These are phyloP conservation scores for Falciphora oryzae DNA, from an alignment of 2,329 filamentous ascomycete genomes.

Conservation along the genomic window DNA sequence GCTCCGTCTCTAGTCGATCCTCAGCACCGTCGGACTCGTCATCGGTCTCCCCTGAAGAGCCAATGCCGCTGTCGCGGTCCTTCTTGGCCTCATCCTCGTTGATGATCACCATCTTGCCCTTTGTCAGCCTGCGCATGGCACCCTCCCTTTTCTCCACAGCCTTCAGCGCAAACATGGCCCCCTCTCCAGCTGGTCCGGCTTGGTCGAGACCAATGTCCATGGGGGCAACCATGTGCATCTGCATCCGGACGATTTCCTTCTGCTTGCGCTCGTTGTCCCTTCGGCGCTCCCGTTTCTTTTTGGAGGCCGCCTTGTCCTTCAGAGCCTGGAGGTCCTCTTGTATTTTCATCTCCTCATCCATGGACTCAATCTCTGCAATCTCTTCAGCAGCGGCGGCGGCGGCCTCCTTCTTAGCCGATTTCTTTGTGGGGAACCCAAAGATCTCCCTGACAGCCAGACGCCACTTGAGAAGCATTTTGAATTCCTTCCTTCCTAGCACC, in stretches of 20 bases:
- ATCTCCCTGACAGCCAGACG: conserved; percentile 82
- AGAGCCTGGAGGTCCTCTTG: conserved; percentile 81
- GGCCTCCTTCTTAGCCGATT: conserved; percentile 42
- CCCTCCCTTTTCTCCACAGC: conserved; percentile 66
- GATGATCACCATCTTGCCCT: conserved; percentile 71
- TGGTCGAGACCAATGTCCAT: conserved; percentile 96
- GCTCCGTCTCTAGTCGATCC: conserved; percentile 74
- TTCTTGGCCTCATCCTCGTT: conserved; percentile 50
- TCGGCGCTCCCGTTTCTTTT: conserved; percentile 77
- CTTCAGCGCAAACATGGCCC: conserved; percentile 82
- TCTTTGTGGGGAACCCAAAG: conserved; percentile 80
- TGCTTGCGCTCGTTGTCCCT: conserved; percentile 92
- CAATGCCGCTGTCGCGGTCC: conserved; percentile 54
- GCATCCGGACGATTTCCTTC: conserved; percentile 91
- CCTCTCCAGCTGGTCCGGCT: conserved; percentile 68
- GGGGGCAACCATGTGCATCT: conserved; percentile 93
- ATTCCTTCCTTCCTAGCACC: conserved; percentile 88
- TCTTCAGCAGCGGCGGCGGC: conserved; percentile 51
- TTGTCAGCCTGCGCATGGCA: conserved; percentile 62
- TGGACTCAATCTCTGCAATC: conserved; percentile 74
- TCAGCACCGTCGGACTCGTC: conserved; percentile 70
- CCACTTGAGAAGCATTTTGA: conserved; percentile 86
- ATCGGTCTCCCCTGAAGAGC: conserved; percentile 49
- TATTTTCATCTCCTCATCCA: conserved; percentile 91
- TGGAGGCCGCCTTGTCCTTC: conserved; percentile 69